These are phyloP conservation scores for Crithidia sp. DNA, from an alignment of 208 protist genomes.

Conservation along the genomic window DNA sequence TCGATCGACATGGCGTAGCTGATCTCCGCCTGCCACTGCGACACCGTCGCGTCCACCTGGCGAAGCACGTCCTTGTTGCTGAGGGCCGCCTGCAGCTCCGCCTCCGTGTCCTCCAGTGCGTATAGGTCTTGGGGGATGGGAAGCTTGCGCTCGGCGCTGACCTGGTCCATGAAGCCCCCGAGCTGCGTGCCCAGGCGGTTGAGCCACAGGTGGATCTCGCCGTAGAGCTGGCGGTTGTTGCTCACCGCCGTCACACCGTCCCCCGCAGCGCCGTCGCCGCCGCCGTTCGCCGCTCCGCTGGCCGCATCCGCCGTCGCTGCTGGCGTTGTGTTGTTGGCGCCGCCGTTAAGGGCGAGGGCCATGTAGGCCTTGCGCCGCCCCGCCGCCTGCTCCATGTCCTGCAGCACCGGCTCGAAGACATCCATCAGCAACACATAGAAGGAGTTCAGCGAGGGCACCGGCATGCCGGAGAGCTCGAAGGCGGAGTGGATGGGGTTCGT, in stretches of 20 bases:
- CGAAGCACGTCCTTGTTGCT: conserved; percentile 87
- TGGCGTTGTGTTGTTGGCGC: neutral
- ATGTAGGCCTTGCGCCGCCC: conserved; percentile 37
- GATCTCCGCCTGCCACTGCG: conserved; percentile 92
- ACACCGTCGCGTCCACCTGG: conserved; percentile 87
- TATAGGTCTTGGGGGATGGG: conserved; percentile 82
- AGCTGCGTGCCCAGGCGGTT: conserved; percentile 89
- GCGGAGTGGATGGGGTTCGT: conserved; percentile 66
- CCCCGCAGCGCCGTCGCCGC: conserved; percentile 7
- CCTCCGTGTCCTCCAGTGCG: conserved; percentile 76
- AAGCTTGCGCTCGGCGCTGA: conserved; percentile 89
- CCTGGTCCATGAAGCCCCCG: conserved; percentile 86
- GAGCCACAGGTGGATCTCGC: conserved; percentile 87
- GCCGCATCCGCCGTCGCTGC: neutral
- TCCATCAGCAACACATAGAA: conserved; percentile 81
- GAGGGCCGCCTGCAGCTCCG: conserved; percentile 74
- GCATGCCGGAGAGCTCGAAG: conserved; percentile 83
- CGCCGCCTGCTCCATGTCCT: conserved; percentile 58
- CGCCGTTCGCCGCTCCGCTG: neutral
- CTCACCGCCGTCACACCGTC: conserved; percentile 29
- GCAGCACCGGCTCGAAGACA: conserved; percentile 82
- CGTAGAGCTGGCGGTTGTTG: conserved; percentile 79
- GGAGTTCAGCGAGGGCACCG: conserved; percentile 80
- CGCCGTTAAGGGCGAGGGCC: conserved; percentile 20
- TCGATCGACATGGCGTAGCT: conserved; percentile 91